Evolutionary conservation across 2,329 filamentous ascomycete genomes (phyloP).

Genomic region (Waltergamsia citrina): DNA sequence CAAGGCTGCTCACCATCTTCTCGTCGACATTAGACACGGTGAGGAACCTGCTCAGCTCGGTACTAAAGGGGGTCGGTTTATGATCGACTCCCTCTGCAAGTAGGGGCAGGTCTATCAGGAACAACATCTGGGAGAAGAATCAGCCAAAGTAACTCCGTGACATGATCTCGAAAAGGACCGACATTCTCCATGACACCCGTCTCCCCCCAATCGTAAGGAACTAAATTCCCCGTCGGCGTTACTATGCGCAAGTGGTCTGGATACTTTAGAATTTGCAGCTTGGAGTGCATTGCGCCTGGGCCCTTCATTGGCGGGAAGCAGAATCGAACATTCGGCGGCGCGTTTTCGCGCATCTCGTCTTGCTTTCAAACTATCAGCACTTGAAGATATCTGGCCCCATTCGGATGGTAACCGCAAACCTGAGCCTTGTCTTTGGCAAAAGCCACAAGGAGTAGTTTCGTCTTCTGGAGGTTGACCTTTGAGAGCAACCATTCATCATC

Average conservation of each 20-base stretch:
- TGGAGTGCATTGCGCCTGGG: constrained; percentile 80
- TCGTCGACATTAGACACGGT: constrained; percentile 54
- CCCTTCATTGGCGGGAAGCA: constrained; percentile 79
- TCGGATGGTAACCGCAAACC: constrained; percentile 23
- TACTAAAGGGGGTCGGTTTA: constrained; percentile 45
- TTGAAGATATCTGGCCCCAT: constrained; percentile 1
- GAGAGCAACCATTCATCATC: constrained; percentile 70
- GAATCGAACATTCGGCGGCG: constrained; percentile 48
- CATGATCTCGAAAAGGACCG: constrained; percentile 12
- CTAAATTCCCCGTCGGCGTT: constrained; percentile 79
- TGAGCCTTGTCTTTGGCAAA: constrained; percentile 43
- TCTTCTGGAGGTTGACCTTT: constrained; percentile 54
- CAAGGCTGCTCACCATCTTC: constrained; percentile 56
- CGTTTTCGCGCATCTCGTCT: constrained; percentile 36
- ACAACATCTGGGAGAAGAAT: constrained; percentile 50
- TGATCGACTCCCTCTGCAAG: constrained; percentile 23
- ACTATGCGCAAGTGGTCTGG: constrained; percentile 65
- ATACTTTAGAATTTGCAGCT: constrained; percentile 84
- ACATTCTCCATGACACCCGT: constrained; percentile 78
- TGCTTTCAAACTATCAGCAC: constrained; percentile 10
- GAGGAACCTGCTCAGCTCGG: constrained; percentile 64
- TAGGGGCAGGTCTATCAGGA: constrained; percentile 83
- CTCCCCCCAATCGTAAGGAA: constrained; percentile 85
- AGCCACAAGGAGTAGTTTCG: constrained; percentile 52
- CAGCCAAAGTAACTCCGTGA: background rate